Evolutionary conservation across 257 asterid genomes (phyloP).

Genomic region (Hygrophila difformis): DNA sequence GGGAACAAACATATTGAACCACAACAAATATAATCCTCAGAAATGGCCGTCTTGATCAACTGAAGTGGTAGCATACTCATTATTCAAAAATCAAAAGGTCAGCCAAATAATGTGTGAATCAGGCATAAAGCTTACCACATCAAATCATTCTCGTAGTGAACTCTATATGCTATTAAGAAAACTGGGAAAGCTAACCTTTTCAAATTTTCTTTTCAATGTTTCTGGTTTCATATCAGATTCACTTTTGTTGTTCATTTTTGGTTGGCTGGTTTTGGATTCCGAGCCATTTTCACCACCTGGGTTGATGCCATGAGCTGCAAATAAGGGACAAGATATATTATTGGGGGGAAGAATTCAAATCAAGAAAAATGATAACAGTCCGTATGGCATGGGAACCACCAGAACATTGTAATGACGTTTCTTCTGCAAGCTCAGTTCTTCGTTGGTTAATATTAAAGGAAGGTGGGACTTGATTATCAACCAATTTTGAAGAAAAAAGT

Average conservation of each 20-base stretch:
- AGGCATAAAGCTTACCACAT: too few relatives aligned
- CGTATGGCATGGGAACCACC: slow-evolving; percentile 27
- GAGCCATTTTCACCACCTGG: slow-evolving; percentile 39
- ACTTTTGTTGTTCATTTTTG: slow-evolving; percentile 28
- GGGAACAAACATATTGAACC: too few relatives aligned
- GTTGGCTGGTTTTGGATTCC: slow-evolving; percentile 24
- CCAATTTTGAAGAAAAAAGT: slow-evolving; percentile 5
- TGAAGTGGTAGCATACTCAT: neutral
- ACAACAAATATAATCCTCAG: too few relatives aligned
- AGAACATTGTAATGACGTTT: slow-evolving; percentile 23
- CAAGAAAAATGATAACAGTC: slow-evolving; percentile 11
- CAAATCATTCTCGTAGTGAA: too few relatives aligned
- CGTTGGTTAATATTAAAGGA: slow-evolving; percentile 17
- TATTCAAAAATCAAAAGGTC: neutral
- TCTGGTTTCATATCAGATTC: slow-evolving; percentile 30
- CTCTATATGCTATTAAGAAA: neutral
- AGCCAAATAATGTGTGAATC: too few relatives aligned
- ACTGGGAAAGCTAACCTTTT: slow-evolving; percentile 37
- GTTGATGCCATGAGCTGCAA: slow-evolving; percentile 14
- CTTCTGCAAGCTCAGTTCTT: slow-evolving; percentile 24
- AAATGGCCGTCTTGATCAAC: slow-evolving; percentile 3
- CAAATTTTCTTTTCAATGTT: slow-evolving; percentile 43
- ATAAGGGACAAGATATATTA: slow-evolving; percentile 17
- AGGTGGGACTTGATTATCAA: slow-evolving; percentile 19
- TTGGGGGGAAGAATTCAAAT: slow-evolving; percentile 6